A percentile compares a stretch with the other conserved stretches of the same genome.
Conservation (phyloP, 345 rosid species). For the Moricandia moricandioides region DNA sequence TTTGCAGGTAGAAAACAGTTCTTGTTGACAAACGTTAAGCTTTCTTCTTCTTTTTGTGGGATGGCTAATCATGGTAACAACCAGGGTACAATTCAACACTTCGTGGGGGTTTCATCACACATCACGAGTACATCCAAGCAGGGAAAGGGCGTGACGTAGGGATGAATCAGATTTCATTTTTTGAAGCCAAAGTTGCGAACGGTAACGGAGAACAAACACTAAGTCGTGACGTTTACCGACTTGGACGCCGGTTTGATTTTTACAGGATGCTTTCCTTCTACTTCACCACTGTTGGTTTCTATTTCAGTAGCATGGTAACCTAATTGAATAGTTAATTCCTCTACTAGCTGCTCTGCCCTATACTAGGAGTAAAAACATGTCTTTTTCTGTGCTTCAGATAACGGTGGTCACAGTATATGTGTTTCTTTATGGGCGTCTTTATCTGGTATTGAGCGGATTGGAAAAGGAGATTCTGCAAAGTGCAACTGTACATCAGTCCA, state of each 20-base stretch:
- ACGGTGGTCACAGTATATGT: constrained; percentile 80
- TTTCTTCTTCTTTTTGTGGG: background rate
- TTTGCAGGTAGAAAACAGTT: constrained; percentile 64
- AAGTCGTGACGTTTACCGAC: constrained; percentile 93
- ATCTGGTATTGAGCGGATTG: constrained; percentile 87
- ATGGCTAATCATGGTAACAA: constrained; percentile 36
- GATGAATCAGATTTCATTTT: constrained; percentile 85
- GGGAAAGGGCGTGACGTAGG: constrained; percentile 98
- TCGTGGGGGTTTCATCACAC: constrained; percentile 85
- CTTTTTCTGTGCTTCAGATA: constrained; percentile 46
- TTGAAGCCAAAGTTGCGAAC: constrained; percentile 94
- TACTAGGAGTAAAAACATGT: background rate
- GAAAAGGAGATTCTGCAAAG: constrained; percentile 57
- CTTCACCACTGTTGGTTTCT: constrained; percentile 95
- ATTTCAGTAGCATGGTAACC: constrained; percentile 91
- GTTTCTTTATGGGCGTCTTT: constrained; percentile 91
- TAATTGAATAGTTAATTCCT: background rate
- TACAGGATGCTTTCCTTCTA: constrained; percentile 98
- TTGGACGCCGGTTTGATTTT: constrained; percentile 89
- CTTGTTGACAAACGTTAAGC: background rate
- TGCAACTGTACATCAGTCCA: constrained; percentile 58
- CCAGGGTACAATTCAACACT: constrained; percentile 91
- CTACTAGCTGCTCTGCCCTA: constrained; percentile 12
- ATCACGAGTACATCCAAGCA: constrained; percentile 95
- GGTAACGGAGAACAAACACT: constrained; percentile 99